These are phyloP conservation scores for Peronospora destructor DNA, from an alignment of 352 stramenopile genomes.

Conservation along the genomic window DNA sequence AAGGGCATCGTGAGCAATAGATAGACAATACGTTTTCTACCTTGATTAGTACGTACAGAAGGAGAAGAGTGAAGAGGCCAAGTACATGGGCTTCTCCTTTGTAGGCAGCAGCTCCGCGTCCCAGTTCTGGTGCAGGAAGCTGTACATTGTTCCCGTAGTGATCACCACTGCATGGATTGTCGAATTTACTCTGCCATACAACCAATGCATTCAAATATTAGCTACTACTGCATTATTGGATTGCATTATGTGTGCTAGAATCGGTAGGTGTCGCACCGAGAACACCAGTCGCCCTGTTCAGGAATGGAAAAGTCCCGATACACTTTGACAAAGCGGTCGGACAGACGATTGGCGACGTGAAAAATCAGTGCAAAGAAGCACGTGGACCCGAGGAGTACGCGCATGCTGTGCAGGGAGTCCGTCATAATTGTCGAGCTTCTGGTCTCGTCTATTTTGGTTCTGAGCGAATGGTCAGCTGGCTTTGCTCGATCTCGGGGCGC, in stretches of 20 bases:
- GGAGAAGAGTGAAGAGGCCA: conserved; percentile 62
- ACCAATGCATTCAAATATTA: not conserved
- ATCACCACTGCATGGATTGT: conserved; percentile 71
- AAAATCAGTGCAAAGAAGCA: conserved; percentile 59
- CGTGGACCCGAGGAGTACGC: conserved; percentile 47
- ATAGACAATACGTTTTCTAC: not conserved
- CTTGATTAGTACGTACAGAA: conserved; percentile 42
- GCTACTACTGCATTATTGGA: not conserved
- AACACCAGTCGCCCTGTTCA: conserved; percentile 77
- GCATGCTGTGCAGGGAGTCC: conserved; percentile 25
- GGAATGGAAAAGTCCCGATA: conserved; percentile 64
- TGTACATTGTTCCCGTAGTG: conserved; percentile 56
- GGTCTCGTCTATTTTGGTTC: not conserved
- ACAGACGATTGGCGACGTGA: conserved; percentile 41
- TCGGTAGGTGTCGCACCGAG: conserved; percentile 30
- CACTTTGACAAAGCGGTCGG: conserved; percentile 42
- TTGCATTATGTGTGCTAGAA: not conserved
- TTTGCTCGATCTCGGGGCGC: not conserved
- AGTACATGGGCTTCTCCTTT: conserved; percentile 34
- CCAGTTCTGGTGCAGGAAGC: conserved; percentile 53
- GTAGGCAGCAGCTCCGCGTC: conserved; percentile 52
- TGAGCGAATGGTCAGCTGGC: not conserved
- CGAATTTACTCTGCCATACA: conserved; percentile 56
- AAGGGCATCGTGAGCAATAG: not conserved
- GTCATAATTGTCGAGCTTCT: conserved; percentile 4